Base-by-base conservation (phyloP, 2,329 filamentous ascomycete genomes). In the Aspergillus latus region DNA sequence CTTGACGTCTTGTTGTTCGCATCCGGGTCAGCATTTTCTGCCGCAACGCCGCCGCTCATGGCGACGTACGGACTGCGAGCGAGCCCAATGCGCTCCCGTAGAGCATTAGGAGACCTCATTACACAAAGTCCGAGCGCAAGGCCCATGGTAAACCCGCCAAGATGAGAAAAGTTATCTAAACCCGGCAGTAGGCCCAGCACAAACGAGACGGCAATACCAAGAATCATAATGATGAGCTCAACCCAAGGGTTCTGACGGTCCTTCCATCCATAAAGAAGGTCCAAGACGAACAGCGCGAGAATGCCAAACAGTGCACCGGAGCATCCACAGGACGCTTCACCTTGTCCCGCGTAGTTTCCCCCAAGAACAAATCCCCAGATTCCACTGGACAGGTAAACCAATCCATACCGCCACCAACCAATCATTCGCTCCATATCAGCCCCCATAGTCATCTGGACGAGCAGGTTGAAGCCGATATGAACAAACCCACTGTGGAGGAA, bases 281-380 rank as follows among this genome's bases (percentile, higher is more conserved):
- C 94, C 54, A 99, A 84, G 1, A 97, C 80, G 16, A 86, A 88
- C 57, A 99, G 82, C 8, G 92, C 94, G 42, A 99, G 86, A 65
- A 99, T 86, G 55, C 94, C 94, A 67, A 97, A 99, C 4, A 99
- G 81, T 6, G 88, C 85, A 37, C 94, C 94, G 0, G 94, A 97
- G 26, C 91, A 92, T 49, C 94, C 94, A 0, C 89, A 91, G 0
- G 91, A 96, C 2, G 91, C 84, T 56, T 94, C 87, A 16, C 87
- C 88, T 4, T 88, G 85, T 1, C 88, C 88, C 1, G 93, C 92
- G 70, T 91, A 97, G 73, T 97, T 99, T 11, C 91, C 94, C 61
- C 94, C 93, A 64, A 99, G 83, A 2, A 97, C 89, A 68, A 96
- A 96, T 9, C 94, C 94, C 68, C 97, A 97, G 63, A 97, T 97